Percentiles rank a stretch among this genome's conserved stretches.
Conservation (phyloP, 305 asterid species). For the Fraxinus sp. region DNA sequence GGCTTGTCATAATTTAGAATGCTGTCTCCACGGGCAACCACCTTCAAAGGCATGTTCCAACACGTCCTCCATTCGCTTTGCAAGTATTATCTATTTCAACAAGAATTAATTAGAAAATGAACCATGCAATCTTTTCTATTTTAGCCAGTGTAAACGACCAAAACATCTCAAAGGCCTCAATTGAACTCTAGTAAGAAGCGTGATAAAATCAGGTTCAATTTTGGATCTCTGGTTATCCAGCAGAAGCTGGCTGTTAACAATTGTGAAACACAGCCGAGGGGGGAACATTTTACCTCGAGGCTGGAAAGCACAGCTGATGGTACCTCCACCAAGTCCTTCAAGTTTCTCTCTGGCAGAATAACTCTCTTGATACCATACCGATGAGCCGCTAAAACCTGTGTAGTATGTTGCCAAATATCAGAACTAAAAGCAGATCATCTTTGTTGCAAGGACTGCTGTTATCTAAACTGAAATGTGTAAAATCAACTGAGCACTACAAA, state of each 20-base stretch:
- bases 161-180: not conserved
- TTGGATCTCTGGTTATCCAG: not conserved
- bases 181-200: not conserved
- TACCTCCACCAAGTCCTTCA: slow-evolving; percentile 90
- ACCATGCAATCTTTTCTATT: not conserved
- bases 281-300: slow-evolving; percentile 61
- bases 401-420: not conserved
- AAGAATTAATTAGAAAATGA: slow-evolving; percentile 4
- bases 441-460: slow-evolving; percentile 11
- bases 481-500: not conserved
- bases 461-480: not conserved
- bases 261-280: not conserved
- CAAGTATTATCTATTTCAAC: slow-evolving; percentile 62
- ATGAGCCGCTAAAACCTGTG: slow-evolving; percentile 97
- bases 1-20: slow-evolving; percentile 60
- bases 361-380: slow-evolving; percentile 92
- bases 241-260: slow-evolving; percentile 4
- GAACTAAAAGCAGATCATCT: not conserved
- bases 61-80: slow-evolving; percentile 95
- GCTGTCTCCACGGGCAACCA: slow-evolving; percentile 88
- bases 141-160: not conserved
- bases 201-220: not conserved
- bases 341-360: slow-evolving; percentile 91
- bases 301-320: slow-evolving; percentile 77
- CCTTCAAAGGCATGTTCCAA: slow-evolving; percentile 95